phyloP scores from a whole-genome alignment of 2,329 filamentous ascomycete genomes.

The Diaporthe capsici region DNA sequence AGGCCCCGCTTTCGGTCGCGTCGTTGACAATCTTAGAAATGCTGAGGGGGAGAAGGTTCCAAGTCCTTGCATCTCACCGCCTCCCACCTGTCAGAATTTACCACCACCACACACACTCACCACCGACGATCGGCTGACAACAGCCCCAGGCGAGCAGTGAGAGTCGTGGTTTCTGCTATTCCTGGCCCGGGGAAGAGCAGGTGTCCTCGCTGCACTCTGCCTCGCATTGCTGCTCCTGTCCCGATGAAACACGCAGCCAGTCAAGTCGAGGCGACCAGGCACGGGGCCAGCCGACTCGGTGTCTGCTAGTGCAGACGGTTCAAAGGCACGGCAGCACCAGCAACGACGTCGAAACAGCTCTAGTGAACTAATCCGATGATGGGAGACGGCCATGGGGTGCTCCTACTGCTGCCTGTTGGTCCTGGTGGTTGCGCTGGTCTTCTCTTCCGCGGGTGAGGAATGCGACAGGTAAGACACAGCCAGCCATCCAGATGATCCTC shows the following conservation, averaged over 20 bases:
- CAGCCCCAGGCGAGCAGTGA: background rate
- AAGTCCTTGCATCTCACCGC: conserved; percentile 25
- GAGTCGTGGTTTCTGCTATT: background rate
- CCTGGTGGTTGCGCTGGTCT: background rate
- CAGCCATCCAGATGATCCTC: conserved; percentile 23
- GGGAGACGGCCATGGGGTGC: background rate
- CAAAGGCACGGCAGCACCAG: background rate
- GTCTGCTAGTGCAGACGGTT: conserved; percentile 24
- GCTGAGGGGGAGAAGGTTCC: conserved; percentile 23
- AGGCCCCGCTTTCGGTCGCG: conserved; percentile 16
- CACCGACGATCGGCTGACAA: conserved; percentile 19
- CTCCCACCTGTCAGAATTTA: background rate
- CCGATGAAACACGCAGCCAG: conserved; percentile 31
- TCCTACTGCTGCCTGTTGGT: conserved; percentile 24
- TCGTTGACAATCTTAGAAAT: conserved; percentile 12
- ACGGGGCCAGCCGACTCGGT: conserved; percentile 30
- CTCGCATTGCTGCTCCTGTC: conserved; percentile 17
- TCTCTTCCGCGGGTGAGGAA: background rate
- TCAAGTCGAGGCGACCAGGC: conserved; percentile 17
- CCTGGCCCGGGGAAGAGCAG: conserved; percentile 1
- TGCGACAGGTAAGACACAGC: conserved; percentile 19
- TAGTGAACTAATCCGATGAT: conserved; percentile 29
- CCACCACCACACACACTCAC: background rate
- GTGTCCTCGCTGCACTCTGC: no score
- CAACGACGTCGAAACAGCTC: conserved; percentile 6